Evolutionary conservation across 352 stramenopile species (phyloP), one percentile per base, ranked within the genome.

Genomic region (Pythium rhizo-oryzae): DNA sequence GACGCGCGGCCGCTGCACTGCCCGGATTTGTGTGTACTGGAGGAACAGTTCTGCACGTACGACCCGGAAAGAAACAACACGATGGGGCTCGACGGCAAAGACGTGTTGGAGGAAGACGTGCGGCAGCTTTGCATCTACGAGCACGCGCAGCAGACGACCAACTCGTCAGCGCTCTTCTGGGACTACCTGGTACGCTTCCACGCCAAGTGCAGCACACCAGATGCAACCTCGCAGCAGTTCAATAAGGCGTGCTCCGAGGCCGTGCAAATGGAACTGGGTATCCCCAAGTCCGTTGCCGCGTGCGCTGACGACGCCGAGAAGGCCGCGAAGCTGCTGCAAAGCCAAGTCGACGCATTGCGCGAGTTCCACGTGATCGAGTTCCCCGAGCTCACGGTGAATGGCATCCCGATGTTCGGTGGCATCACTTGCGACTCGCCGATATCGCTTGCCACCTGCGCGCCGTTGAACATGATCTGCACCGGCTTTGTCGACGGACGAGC

Each of bases 21-120:
- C 37, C 54, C 61, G 18, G 49, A 74, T 25, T 56, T 78, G 21
- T 79, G 72, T 24, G 28, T 79, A 16, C 73, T 56, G 37, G 39
- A 71, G 41, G 46, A 64, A 25, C 56, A 58, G 30, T 78, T 66
- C 39, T 82, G 75, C 51, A 70, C 75, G 21, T 78, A 69, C 55
- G 75, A 82, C 24, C 75, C 75, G 1, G 75, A 82, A 44, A 25
- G 57, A 24, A 63, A 82, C 59, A 61, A 61, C 35, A 61, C 62
- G 21, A 49, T 72, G 39, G 75, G 72, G 4, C 46, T 77, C 1
- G 67, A 75, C 21, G 75, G 75, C 25, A 65, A 54, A 41, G 75
- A 82, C 47, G 61, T 79, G 1, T 37, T 82, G 19, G 35, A 70
- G 18, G 70, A 82, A 54, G 66, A 75, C 23, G 47, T 79, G 5